Base-by-base conservation (phyloP, 164 flowering plant species). In the Platanus orientalis region DNA sequence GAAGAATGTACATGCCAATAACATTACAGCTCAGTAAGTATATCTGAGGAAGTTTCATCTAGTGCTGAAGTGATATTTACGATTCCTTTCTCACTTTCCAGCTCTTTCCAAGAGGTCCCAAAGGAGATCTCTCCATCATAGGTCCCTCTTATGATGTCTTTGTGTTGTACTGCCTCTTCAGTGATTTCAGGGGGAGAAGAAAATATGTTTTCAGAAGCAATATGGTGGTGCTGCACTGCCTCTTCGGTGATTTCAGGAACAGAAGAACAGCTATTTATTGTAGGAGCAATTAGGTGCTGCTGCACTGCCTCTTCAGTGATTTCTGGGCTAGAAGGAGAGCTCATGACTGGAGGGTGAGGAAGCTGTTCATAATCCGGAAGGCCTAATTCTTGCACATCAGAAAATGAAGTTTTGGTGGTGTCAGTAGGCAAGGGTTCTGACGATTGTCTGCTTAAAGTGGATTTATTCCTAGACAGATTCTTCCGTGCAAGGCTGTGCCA, bases 61-160 rank as follows among this genome's bases (percentile, higher is more conserved):
- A 27, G 20, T 4, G n/a, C 32, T 36, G 60, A 53, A 45, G 57
- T 58, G 27, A 56, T 65, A 36, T 30, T 32, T 42, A 48, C 44
- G 17, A 49, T 51, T 30, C n/a, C 47, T 4, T 64, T 65, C 17
- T 55, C 42, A 40, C 40, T 58, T 63, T 28, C 72, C 27, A 58
- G 32, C 7, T 58, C 63, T 62, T 67, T 75, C 78, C 76, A 76
- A 45, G 76, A 74, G 59, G 69, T 73, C 30, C 74, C 72, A 17
- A 77, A 75, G 29, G 83, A 80, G 48, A 77, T 77, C 77, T 80
- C 83, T 25, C 80, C 80, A 24, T 70, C 66, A 56, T 63, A 80
- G 71, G 60, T 50, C 48, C 55, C 72, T 63, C 49, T 42, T 26
- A 63, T 58, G 55, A 42, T 57, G 67, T 27, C 54, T 67, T 67